Evolutionary conservation across 371 early-diverging fungal genomes (phyloP).

Genomic region (Mucor mucedo): DNA sequence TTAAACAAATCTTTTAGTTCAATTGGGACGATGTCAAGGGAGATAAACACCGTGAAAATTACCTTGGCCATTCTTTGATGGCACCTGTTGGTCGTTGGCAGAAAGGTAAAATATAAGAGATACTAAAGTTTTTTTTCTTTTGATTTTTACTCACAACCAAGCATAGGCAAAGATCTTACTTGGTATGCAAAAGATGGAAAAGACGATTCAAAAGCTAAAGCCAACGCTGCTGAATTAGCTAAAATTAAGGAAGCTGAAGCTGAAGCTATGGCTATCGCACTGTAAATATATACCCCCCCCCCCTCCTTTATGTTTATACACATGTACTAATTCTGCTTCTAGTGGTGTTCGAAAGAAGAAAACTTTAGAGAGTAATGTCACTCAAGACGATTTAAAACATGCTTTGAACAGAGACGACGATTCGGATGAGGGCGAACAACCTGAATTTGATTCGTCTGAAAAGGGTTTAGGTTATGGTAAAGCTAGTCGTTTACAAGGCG

Average conservation of each 20-base stretch:
- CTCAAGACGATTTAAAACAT: slow-evolving; percentile 64
- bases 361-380: slow-evolving; percentile 56
- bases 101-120: slow-evolving; percentile 36
- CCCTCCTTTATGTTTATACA: neutral
- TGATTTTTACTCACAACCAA: neutral
- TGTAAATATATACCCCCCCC: slow-evolving; percentile 51
- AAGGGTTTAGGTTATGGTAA: slow-evolving; percentile 70
- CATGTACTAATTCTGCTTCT: neutral
- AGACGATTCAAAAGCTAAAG: slow-evolving; percentile 30
- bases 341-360: slow-evolving; percentile 62
- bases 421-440: slow-evolving; percentile 41
- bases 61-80: slow-evolving; percentile 83
- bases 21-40: slow-evolving; percentile 79
- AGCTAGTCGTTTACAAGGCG: slow-evolving; percentile 24
- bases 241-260: slow-evolving; percentile 79
- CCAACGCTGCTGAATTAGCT: slow-evolving; percentile 56
- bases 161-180: slow-evolving; percentile 70
- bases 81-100: slow-evolving; percentile 83
- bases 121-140: neutral
- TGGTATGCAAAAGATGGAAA: slow-evolving; percentile 76
- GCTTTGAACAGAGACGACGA: slow-evolving; percentile 55
- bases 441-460: slow-evolving; percentile 30
- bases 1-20: slow-evolving; percentile 29
- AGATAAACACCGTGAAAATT: slow-evolving; percentile 86
- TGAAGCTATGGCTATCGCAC: slow-evolving; percentile 79